A percentile compares a stretch with the other conserved stretches of the same genome.
phyloP scores from a whole-genome alignment of 208 protist species.

The Lotmaria passim region DNA sequence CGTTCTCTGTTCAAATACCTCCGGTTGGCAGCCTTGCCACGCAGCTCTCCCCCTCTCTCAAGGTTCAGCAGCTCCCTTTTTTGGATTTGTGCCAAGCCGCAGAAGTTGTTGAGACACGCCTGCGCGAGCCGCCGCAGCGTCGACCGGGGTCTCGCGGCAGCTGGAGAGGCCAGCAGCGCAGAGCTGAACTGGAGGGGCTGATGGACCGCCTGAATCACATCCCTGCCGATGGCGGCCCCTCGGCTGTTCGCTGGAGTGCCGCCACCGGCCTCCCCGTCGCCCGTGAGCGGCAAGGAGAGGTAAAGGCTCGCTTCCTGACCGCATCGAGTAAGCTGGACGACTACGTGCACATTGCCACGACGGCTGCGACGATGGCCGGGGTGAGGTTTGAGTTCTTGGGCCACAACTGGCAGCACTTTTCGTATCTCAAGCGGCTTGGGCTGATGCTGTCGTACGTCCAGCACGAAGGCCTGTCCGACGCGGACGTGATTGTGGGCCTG shows the following conservation, averaged over 20 bases:
- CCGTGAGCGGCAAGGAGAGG: not conserved
- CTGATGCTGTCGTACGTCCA: conserved; percentile 13
- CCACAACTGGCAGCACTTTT: conserved; percentile 9
- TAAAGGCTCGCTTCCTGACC: conserved; percentile 16
- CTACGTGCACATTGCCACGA: conserved; percentile 22
- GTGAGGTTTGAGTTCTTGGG: conserved; percentile 11
- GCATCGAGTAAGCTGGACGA: conserved; percentile 7
- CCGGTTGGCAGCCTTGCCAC: not conserved
- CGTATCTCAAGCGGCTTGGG: conserved; percentile 2
- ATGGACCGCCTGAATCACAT: conserved; percentile 19
- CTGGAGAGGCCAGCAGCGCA: not conserved
- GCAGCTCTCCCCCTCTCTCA: conserved; percentile 11
- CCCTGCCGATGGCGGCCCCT: conserved; percentile 10
- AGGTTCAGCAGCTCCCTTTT: conserved; percentile 5
- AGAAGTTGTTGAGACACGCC: conserved; percentile 7
- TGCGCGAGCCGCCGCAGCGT: not conserved
- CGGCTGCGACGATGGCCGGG: conserved; percentile 21
- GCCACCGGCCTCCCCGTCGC: conserved; percentile 15
- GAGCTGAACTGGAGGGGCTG: not conserved
- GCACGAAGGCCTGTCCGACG: conserved; percentile 15
- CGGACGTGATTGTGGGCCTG: conserved; percentile 18
- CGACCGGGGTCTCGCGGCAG: too few species aligned
- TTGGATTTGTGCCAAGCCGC: conserved; percentile 2
- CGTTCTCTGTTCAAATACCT: not conserved
- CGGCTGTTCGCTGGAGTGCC: conserved; percentile 3